Percentiles rank a stretch among this genome's conserved stretches.
These are phyloP conservation scores for Galeopsis tetrahit DNA, from an alignment of 257 asterid genomes.

Conservation along the genomic window DNA sequence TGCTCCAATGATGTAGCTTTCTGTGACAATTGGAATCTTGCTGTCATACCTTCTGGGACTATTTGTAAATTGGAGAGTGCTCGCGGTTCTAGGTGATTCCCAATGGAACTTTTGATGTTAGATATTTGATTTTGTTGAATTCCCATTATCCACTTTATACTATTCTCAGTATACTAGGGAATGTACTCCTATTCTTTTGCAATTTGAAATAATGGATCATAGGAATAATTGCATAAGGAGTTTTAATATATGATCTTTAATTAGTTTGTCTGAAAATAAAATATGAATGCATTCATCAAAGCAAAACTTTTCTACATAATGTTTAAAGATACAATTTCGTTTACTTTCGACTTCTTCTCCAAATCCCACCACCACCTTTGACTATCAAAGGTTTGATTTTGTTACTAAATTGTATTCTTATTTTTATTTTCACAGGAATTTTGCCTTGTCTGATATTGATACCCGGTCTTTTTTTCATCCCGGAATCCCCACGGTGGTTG, in stretches of 20 bases:
- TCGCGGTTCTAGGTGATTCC: conserved; percentile 84
- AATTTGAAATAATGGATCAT: conserved; percentile 3
- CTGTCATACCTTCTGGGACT: conserved; percentile 81
- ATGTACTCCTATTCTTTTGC: background rate
- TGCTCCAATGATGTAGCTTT: conserved; percentile 55
- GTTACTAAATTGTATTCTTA: conserved; percentile 27
- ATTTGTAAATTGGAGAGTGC: conserved; percentile 80
- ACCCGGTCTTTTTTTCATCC: conserved; percentile 78
- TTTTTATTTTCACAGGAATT: conserved; percentile 53
- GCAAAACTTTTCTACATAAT: background rate
- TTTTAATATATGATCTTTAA: background rate
- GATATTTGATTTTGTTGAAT: conserved; percentile 12
- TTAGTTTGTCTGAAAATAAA: background rate
- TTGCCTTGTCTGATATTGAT: conserved; percentile 74
- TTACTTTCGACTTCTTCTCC: background rate
- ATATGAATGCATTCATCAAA: conserved; percentile 11
- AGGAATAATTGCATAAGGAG: background rate
- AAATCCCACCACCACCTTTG: background rate
- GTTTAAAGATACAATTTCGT: background rate
- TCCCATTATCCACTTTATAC: background rate
- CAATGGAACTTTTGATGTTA: conserved; percentile 15
- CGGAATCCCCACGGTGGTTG: conserved; percentile 97
- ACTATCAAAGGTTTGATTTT: background rate
- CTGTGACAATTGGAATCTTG: conserved; percentile 92
- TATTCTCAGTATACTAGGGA: background rate